phyloP scores from a whole-genome alignment of 768 basidiomycete genomes.

The Plicaturopsis crispa region DNA sequence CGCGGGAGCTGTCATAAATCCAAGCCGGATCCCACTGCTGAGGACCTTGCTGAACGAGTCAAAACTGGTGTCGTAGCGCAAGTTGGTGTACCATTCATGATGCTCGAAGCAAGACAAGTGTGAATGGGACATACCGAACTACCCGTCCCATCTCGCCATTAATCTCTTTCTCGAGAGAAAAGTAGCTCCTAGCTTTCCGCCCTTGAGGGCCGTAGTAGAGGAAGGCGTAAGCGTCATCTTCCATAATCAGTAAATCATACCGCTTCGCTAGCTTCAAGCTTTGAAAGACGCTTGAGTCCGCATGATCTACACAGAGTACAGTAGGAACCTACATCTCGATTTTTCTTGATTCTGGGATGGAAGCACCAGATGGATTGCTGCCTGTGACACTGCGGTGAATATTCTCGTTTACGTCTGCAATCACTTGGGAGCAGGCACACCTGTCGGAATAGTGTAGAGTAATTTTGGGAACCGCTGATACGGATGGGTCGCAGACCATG shows the following conservation, averaged over 20 bases:
- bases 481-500: constrained; percentile 49
- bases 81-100: constrained; percentile 40
- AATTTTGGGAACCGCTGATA: constrained; percentile 50
- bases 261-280: constrained; percentile 51
- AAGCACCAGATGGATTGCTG: constrained; percentile 34
- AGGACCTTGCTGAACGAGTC: constrained; percentile 67
- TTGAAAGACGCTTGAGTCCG: constrained; percentile 41
- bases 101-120: constrained; percentile 59
- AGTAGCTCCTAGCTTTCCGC: constrained; percentile 20
- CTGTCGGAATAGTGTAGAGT: constrained; percentile 55
- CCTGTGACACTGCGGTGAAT: constrained; percentile 51
- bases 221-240: constrained; percentile 22
- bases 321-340: constrained; percentile 7
- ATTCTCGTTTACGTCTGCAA: constrained; percentile 2
- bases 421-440: constrained; percentile 9
- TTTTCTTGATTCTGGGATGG: constrained; percentile 11
- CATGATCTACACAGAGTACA: constrained; percentile 20
- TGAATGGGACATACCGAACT: constrained; percentile 30
- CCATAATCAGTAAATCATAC: constrained; percentile 47
- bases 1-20: constrained; percentile 55
- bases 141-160: constrained; percentile 43
- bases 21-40: constrained; percentile 51
- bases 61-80: constrained; percentile 62
- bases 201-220: constrained; percentile 11
- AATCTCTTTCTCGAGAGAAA: constrained; percentile 22